These are phyloP conservation scores for Colletotrichum sp. DNA, from an alignment of 2,329 filamentous ascomycete genomes.

Conservation along the genomic window DNA sequence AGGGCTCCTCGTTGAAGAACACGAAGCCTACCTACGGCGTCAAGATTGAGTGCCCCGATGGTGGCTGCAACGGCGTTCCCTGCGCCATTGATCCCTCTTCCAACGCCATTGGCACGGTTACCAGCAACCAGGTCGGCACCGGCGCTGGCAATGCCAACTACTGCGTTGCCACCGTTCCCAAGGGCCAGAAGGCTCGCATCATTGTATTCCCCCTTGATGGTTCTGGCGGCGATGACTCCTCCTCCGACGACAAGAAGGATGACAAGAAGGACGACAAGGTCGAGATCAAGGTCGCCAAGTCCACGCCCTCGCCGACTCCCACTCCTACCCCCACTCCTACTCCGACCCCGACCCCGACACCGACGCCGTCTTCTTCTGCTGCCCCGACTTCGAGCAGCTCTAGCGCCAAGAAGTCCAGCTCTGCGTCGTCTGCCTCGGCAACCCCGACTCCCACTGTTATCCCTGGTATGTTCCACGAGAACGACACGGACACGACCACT, in stretches of 20 bases:
- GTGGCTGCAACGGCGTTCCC: slow-evolving; percentile 74
- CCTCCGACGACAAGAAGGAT: slow-evolving; percentile 11
- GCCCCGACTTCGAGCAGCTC: slow-evolving; percentile 24
- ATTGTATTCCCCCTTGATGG: slow-evolving; percentile 62
- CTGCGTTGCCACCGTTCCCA: slow-evolving; percentile 78
- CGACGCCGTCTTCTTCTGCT: slow-evolving; percentile 31
- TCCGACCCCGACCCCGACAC: slow-evolving; percentile 24
- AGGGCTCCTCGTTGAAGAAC: slow-evolving; percentile 57
- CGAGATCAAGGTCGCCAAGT: slow-evolving; percentile 8
- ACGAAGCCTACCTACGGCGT: slow-evolving; percentile 70
- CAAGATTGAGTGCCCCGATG: slow-evolving; percentile 71
- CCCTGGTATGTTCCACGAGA: slow-evolving; percentile 62
- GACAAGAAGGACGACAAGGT: slow-evolving; percentile 9
- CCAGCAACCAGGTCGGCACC: slow-evolving; percentile 54
- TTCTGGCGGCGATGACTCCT: slow-evolving; percentile 34
- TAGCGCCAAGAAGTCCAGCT: neutral
- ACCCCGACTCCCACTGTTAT: slow-evolving; percentile 30
- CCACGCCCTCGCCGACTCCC: slow-evolving; percentile 20
- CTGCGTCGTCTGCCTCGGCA: neutral
- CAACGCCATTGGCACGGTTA: slow-evolving; percentile 62
- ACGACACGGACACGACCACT: slow-evolving; percentile 41
- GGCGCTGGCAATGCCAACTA: slow-evolving; percentile 75
- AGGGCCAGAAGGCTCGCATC: slow-evolving; percentile 70
- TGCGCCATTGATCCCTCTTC: slow-evolving; percentile 71
- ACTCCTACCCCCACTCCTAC: slow-evolving; percentile 27